Base-by-base conservation (phyloP, 768 basidiomycete species). In the Phanerochaete sordida region DNA sequence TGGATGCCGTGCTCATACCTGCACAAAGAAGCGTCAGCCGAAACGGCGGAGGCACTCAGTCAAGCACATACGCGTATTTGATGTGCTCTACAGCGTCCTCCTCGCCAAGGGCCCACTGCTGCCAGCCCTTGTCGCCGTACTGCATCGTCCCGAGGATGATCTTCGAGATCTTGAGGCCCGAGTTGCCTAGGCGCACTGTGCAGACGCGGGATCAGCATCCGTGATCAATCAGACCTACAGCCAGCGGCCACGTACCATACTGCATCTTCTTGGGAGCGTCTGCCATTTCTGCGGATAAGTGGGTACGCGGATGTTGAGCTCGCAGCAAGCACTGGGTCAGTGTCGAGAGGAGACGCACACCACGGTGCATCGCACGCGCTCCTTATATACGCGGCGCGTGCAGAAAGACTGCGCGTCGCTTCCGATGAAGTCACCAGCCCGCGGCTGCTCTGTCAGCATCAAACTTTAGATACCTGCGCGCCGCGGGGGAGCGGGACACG, bases 1-100 rank as follows among this genome's bases (percentile, higher is more conserved):
- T 72, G 71, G 62, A 79, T 77, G 11, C 79, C 79, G 27, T 71
- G 68, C 2, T 79, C 77, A 52, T 73, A 80, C 1, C 75, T 76
- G 58, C 33, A n/a, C n/a, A n/a, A n/a, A n/a, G n/a, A n/a, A n/a
- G n/a, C n/a, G n/a, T n/a, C n/a, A n/a, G n/a, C n/a, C n/a, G n/a
- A n/a, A n/a, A n/a, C n/a, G n/a, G n/a, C n/a, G n/a, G n/a, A n/a
- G n/a, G n/a, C n/a, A n/a, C n/a, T n/a, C n/a, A n/a, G 31, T 19
- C 19, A 54, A 28, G 26, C 7, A 66, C 76, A 53, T 64, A 79
- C 61, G 79, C 79, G 7, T 61, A 70, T 68, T 79, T 76, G 67
- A 79, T 69, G 62, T 77, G 75, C 49, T 72, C 61, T 16, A 73
- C 65, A 1, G 66, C 69, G 56, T 76, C 75, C 31, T 73, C 69